Conservation (phyloP, 2,329 filamentous ascomycete genomes). For the Aspergillus hortae region DNA sequence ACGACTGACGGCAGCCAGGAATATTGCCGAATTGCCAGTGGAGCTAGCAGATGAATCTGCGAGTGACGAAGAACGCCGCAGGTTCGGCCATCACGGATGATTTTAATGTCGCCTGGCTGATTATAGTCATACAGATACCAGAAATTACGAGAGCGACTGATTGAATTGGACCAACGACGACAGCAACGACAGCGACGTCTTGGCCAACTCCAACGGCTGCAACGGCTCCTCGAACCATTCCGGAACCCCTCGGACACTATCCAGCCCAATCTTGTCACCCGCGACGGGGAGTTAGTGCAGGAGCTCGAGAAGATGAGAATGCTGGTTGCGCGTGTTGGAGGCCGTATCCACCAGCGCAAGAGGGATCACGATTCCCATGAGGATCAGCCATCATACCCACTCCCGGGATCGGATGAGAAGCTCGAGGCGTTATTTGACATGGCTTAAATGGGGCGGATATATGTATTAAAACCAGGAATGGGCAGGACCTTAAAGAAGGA, state of each 20-base stretch:
- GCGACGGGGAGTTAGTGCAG: conserved; percentile 47
- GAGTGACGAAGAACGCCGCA: conserved; percentile 29
- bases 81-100: conserved; percentile 19
- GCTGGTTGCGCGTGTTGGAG: conserved; percentile 42
- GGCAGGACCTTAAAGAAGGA: not conserved
- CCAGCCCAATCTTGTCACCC: conserved; percentile 53
- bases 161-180: conserved; percentile 43
- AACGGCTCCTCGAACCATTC: conserved; percentile 48
- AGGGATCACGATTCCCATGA: conserved; percentile 13
- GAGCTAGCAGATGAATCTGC: conserved; percentile 30
- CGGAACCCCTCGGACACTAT: conserved; percentile 47
- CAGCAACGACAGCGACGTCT: conserved; percentile 46
- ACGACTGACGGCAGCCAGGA: conserved; percentile 23
- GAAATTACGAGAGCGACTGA: conserved; percentile 41
- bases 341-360: conserved; percentile 31
- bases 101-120: conserved; percentile 22
- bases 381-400: conserved; percentile 18
- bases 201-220: conserved; percentile 45
- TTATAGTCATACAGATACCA: conserved; percentile 36
- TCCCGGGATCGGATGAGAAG: conserved; percentile 28
- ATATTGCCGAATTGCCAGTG: conserved; percentile 37
- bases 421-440: conserved; percentile 37
- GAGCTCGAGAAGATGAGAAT: conserved; percentile 51
- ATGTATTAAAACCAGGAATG: not conserved
- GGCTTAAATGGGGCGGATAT: conserved; percentile 21